These are phyloP conservation scores for Microstegium vimineum DNA, from an alignment of 176 grass and related monocot species.

Conservation along the genomic window DNA sequence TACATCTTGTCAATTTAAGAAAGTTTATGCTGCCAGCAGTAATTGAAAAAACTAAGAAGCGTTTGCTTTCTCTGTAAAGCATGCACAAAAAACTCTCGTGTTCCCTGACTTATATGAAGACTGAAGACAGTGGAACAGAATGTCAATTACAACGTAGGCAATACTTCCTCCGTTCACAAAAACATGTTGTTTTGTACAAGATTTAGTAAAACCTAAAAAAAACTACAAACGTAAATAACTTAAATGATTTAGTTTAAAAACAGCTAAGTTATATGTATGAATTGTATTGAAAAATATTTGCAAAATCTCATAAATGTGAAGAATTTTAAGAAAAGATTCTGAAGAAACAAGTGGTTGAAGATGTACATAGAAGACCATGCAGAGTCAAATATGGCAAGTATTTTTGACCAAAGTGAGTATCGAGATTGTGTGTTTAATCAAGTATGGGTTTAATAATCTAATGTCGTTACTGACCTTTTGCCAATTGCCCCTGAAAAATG, in stretches of 20 bases:
- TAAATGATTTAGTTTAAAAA: not conserved
- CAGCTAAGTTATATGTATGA: not conserved
- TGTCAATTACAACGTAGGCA: not conserved
- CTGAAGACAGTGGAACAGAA: not conserved
- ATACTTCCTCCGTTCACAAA: not conserved
- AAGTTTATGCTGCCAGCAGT: not conserved
- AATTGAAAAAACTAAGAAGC: conserved; percentile 7
- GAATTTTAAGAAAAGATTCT: not conserved
- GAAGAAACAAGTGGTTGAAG: not conserved
- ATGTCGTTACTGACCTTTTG: not conserved
- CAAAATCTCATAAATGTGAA: not conserved
- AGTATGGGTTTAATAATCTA: not conserved
- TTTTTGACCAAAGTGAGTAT: not conserved
- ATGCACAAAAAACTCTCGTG: not conserved
- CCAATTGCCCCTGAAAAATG: not conserved
- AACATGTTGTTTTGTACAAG: not conserved
- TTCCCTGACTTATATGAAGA: not conserved
- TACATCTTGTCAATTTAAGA: not conserved
- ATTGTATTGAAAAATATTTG: too few relatives aligned
- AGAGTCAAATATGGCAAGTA: not conserved
- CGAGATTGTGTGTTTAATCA: conserved; percentile 1
- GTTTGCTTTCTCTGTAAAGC: not conserved
- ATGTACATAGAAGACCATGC: not conserved
- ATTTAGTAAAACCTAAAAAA: too few relatives aligned
- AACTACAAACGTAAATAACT: not conserved